These are phyloP conservation scores for Clavispora vitiphila DNA, from an alignment of 805 yeast genomes.

Conservation along the genomic window DNA sequence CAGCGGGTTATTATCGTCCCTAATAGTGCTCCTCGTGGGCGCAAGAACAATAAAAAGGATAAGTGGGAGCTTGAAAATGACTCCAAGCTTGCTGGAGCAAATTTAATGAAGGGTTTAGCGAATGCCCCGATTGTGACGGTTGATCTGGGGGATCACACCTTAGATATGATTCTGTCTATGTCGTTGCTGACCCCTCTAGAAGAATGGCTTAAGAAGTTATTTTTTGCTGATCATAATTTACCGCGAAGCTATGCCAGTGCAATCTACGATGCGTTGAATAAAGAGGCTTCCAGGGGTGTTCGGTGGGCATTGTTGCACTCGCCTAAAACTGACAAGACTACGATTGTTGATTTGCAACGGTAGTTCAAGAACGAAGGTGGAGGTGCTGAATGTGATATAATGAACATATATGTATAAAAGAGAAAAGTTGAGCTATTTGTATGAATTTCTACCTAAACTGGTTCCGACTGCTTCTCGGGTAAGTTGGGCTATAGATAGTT, in stretches of 20 bases:
- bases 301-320: conserved; percentile 75
- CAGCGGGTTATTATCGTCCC: conserved; percentile 66
- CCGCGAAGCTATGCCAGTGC: conserved; percentile 77
- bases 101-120: conserved; percentile 49
- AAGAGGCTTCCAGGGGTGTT: conserved; percentile 68
- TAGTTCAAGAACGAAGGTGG: no score
- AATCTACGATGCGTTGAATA: conserved; percentile 65
- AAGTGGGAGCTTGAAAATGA: conserved; percentile 73
- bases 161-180: conserved; percentile 76
- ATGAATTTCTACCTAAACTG: no score
- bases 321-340: conserved; percentile 67
- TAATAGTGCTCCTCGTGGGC: conserved; percentile 77
- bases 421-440: no score
- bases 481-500: no score
- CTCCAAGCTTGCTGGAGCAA: conserved; percentile 56
- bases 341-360: conserved; percentile 25
- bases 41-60: conserved; percentile 70
- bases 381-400: no score
- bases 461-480: no score
- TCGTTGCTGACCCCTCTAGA: conserved; percentile 66
- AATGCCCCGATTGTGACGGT: conserved; percentile 71
- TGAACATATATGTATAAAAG: no score
- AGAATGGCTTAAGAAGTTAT: conserved; percentile 79
- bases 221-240: conserved; percentile 67
- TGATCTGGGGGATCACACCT: conserved; percentile 77